Evolutionary conservation across 2,329 filamentous ascomycete genomes (phyloP).

Genomic region (Whalleya microplaca): DNA sequence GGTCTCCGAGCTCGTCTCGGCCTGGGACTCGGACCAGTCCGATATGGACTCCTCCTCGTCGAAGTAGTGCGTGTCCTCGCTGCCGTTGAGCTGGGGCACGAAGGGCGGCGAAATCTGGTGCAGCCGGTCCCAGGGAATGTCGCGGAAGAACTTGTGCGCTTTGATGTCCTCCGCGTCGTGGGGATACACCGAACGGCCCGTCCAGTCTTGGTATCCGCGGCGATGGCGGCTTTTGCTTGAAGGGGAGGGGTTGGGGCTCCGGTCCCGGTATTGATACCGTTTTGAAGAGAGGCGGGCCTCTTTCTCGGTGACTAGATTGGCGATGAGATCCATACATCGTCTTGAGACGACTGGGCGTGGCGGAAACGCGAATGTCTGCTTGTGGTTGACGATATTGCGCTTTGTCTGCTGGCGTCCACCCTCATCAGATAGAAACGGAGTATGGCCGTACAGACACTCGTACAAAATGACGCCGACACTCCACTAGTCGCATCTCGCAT

Average conservation of each 20-base stretch:
- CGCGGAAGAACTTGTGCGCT: slow-evolving; percentile 80
- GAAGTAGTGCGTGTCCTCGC: slow-evolving; percentile 86
- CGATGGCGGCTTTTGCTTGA: slow-evolving; percentile 32
- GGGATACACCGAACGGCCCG: slow-evolving; percentile 71
- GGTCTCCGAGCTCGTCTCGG: slow-evolving; percentile 37
- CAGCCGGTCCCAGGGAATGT: slow-evolving; percentile 76
- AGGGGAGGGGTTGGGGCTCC: slow-evolving; percentile 24
- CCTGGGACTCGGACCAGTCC: slow-evolving; percentile 57
- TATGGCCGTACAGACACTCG: slow-evolving; percentile 91
- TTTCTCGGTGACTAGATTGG: slow-evolving; percentile 72
- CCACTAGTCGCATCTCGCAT: slow-evolving; percentile 96
- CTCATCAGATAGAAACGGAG: slow-evolving; percentile 84
- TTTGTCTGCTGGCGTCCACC: slow-evolving; percentile 78
- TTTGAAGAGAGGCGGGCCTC: slow-evolving; percentile 76
- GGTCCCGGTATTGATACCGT: slow-evolving; percentile 72
- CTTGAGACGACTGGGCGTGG: slow-evolving; percentile 65
- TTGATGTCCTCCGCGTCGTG: slow-evolving; percentile 92
- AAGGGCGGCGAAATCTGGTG: slow-evolving; percentile 77
- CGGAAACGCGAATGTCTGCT: slow-evolving; percentile 72
- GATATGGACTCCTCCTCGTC: slow-evolving; percentile 78
- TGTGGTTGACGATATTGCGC: slow-evolving; percentile 78
- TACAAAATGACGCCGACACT: slow-evolving; percentile 93
- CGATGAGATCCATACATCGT: slow-evolving; percentile 78
- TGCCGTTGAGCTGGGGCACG: slow-evolving; percentile 69
- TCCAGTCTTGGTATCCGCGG: slow-evolving; percentile 35